Percentiles rank a stretch among this genome's conserved stretches.
Evolutionary conservation across 495 filamentous ascomycete species (phyloP).

Genomic region (Venustampulla echinocandica): DNA sequence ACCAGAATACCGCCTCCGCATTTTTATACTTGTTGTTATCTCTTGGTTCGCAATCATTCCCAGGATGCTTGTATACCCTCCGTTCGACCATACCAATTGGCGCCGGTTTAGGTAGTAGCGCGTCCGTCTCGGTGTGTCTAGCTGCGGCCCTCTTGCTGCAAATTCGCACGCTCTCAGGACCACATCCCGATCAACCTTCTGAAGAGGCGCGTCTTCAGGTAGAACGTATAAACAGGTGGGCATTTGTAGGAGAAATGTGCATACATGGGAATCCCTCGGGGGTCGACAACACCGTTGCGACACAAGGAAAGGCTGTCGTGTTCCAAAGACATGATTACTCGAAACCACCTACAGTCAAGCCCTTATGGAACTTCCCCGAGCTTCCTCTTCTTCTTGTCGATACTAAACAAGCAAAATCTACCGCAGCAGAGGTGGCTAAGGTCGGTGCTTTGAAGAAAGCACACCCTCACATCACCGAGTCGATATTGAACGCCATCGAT

Average conservation of each 20-base stretch:
- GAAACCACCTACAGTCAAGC: constrained; percentile 67
- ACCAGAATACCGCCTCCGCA: constrained; percentile 65
- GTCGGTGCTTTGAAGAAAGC: constrained; percentile 60
- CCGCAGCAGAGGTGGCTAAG: constrained; percentile 74
- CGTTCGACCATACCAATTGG: constrained; percentile 91
- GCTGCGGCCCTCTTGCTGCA: constrained; percentile 79
- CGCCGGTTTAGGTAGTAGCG: constrained; percentile 86
- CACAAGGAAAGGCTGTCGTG: constrained; percentile 84
- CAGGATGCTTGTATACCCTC: constrained; percentile 78
- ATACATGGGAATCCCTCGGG: constrained; percentile 95
- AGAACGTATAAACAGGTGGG: constrained; percentile 94
- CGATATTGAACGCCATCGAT: constrained; percentile 76
- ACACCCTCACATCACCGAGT: constrained; percentile 64
- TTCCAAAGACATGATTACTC: constrained; percentile 74
- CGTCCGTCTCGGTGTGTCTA: constrained; percentile 85
- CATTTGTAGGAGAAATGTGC: constrained; percentile 91
- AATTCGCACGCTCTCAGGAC: constrained; percentile 75
- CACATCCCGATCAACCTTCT: constrained; percentile 77
- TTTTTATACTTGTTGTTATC: constrained; percentile 94
- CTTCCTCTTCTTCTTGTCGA: constrained; percentile 84
- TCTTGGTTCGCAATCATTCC: constrained; percentile 66
- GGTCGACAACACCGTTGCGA: constrained; percentile 94
- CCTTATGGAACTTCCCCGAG: constrained; percentile 78
- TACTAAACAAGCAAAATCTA: constrained; percentile 75
- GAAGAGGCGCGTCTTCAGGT: constrained; percentile 76